Conservation (phyloP, 2,329 filamentous ascomycete genomes). For the Raffaelea ambrosiae region DNA sequence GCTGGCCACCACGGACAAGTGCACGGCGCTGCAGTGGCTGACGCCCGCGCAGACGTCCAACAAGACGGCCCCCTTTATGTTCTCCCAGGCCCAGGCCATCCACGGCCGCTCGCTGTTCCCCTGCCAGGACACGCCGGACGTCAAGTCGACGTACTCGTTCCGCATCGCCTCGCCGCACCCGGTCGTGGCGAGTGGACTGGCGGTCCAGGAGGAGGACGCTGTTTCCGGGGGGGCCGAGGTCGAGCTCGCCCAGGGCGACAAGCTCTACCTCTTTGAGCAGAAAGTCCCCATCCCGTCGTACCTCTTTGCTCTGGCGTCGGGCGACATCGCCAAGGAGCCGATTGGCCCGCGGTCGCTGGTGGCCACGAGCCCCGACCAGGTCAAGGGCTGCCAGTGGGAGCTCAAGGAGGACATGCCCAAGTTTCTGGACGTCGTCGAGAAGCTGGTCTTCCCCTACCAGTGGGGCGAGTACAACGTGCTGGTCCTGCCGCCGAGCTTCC, state of each 20-base stretch:
- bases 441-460: constrained; percentile 73
- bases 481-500: constrained; percentile 82
- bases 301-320: constrained; percentile 82
- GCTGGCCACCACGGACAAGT: constrained; percentile 75
- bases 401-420: constrained; percentile 83
- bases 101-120: constrained; percentile 91
- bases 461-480: constrained; percentile 96
- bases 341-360: constrained; percentile 82
- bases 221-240: constrained; percentile 21
- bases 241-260: constrained; percentile 40
- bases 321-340: constrained; percentile 76
- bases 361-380: constrained; percentile 79
- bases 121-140: constrained; percentile 94
- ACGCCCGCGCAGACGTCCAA: constrained; percentile 89
- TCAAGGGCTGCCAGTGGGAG: constrained; percentile 81
- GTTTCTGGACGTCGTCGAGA: constrained; percentile 81
- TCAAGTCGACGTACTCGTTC: constrained; percentile 93
- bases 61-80: constrained; percentile 95
- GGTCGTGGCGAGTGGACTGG: constrained; percentile 83
- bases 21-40: constrained; percentile 92
- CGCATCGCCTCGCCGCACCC: constrained; percentile 78
- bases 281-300: constrained; percentile 90
- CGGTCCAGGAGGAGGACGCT: constrained; percentile 21
- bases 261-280: constrained; percentile 79
- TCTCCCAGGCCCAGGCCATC: constrained; percentile 95